Evolutionary conservation across 2,329 filamentous ascomycete species (phyloP).

Genomic region (Teratosphaeria destructans): DNA sequence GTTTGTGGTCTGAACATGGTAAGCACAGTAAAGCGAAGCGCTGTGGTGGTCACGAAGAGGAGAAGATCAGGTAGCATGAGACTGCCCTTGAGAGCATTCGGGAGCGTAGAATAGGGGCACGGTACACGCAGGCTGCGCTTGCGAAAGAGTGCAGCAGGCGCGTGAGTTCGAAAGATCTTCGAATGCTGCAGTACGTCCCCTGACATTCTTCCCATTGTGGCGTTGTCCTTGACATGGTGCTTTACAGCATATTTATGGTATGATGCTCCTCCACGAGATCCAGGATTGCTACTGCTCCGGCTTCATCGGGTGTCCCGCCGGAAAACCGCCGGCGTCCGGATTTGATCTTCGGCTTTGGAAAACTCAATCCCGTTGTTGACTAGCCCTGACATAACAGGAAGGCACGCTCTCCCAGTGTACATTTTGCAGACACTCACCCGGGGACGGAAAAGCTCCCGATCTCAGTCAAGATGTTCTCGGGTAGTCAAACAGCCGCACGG

Average conservation of each 20-base stretch:
- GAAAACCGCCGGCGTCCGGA: background rate
- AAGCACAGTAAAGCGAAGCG: background rate
- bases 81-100: no score
- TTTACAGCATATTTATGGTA: no score
- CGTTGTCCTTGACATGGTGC: no score
- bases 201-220: no score
- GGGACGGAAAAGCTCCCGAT: background rate
- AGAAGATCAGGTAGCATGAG: no score
- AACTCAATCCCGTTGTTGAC: background rate
- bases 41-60: background rate
- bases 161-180: background rate
- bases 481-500: background rate
- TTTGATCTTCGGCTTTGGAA: background rate
- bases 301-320: no score
- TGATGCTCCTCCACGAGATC: no score
- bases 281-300: no score
- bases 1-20: slow-evolving; percentile 26
- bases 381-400: background rate
- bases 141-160: background rate
- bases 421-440: background rate
- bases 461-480: background rate
- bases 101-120: no score
- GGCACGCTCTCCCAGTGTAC: background rate
- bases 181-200: no score
- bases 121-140: no score